Evolutionary conservation across 176 grass and related monocot species (phyloP).

Genomic region (Aegilops bicornis): DNA sequence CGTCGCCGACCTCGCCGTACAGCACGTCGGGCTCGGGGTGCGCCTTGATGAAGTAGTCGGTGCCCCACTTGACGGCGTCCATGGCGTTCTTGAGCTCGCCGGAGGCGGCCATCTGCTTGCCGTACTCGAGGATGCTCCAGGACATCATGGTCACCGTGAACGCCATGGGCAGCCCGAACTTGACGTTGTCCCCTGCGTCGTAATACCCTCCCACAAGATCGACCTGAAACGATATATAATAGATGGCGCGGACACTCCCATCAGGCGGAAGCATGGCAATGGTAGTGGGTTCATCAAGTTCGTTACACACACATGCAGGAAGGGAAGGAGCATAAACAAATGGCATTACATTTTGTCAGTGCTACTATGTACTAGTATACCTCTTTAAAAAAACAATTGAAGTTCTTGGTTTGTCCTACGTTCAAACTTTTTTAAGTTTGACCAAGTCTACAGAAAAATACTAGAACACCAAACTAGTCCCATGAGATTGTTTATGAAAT

Average conservation of each 20-base stretch:
- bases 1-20: slow-evolving; percentile 92
- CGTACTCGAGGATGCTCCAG: slow-evolving; percentile 91
- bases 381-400: too few relatives aligned
- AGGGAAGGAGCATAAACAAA: neutral
- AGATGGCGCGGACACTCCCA: neutral
- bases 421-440: too few relatives aligned
- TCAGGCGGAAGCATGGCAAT: neutral
- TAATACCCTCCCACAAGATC: slow-evolving; percentile 95
- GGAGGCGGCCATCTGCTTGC: slow-evolving; percentile 61
- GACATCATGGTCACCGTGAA: slow-evolving; percentile 98
- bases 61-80: slow-evolving; percentile 93
- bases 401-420: too few relatives aligned
- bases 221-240: slow-evolving; percentile 31
- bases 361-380: too few relatives aligned
- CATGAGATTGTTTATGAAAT: too few relatives aligned
- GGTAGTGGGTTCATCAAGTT: neutral
- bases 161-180: slow-evolving; percentile 92
- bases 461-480: too few relatives aligned
- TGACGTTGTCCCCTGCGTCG: slow-evolving; percentile 90
- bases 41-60: slow-evolving; percentile 95
- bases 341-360: neutral
- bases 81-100: slow-evolving; percentile 85
- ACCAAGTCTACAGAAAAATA: too few relatives aligned
- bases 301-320: neutral
- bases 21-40: slow-evolving; percentile 85